Base-by-base conservation (phyloP, 768 basidiomycete genomes). In the Boletus rex-veris region DNA sequence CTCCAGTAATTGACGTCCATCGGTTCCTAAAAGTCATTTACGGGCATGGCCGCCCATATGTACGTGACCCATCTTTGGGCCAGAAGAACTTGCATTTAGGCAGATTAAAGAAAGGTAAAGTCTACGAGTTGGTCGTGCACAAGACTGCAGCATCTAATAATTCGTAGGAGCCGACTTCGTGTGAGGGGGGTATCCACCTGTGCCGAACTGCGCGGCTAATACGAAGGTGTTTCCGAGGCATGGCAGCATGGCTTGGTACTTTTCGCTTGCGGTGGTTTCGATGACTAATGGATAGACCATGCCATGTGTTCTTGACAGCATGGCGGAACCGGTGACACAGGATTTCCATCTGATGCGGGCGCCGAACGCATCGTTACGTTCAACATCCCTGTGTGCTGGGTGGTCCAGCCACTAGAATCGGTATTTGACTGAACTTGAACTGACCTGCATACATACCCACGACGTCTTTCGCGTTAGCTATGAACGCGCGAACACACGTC, bases 271-370 rank as follows among this genome's bases (percentile, higher is more conserved):
- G 41, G 50, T 38, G 28, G 19, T 36, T 30, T 62, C 24, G 42
- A 42, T 53, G 63, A 59, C 56, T 39, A 41, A 53, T 24, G 40
- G 9, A 30, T 16, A 18, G 38, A 15, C 24, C 28, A 7, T 7
- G 19, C 36, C 45, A 47, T 54, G 60, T 59, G 60, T 35, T 10
- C 3, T 7, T 40, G 31, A 53, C 52, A 50, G 42, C 48, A 41
- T 33, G 48, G 52, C 63, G 63, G 63, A 50, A 7, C 57, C 64
- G 54, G 31, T 38, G 52, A 40, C 42, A 54, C 38, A 52, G 48
- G 50, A 46, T 45, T 10, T 10, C n/a, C 49, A 19, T 40, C 12
- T 48, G 52, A 63, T 61, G 58, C 11, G 14, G 39, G 58, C 55
- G 54, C 57, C 42, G 51, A 41, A 39, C 7, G 16, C 35, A 40